These are phyloP conservation scores for Melastoma malabathricum DNA, from an alignment of 345 rosid species.

Conservation along the genomic window DNA sequence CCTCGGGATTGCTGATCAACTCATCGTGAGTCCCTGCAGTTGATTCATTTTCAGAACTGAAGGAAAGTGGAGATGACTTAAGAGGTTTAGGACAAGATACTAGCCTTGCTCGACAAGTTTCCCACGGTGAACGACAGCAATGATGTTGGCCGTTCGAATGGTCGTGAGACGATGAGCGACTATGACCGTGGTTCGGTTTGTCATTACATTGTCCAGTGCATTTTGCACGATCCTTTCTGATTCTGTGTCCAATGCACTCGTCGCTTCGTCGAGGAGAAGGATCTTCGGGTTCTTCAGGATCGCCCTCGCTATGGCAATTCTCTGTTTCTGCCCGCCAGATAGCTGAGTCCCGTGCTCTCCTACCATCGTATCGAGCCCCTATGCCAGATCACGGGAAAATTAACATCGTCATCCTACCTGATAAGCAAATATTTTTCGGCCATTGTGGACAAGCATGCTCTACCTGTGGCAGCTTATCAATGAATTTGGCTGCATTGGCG, in stretches of 20 bases:
- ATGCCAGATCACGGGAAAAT: no score
- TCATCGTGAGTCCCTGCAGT: slow-evolving; percentile 11
- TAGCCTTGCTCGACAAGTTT: slow-evolving; percentile 67
- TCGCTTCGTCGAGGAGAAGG: slow-evolving; percentile 83
- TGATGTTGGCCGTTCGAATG: slow-evolving; percentile 53
- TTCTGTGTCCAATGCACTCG: slow-evolving; percentile 78
- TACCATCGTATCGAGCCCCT: slow-evolving; percentile 83
- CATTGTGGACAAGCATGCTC: neutral
- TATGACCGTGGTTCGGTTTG: slow-evolving; percentile 57
- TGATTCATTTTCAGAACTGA: neutral
- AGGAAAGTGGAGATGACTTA: neutral
- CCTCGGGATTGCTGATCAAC: slow-evolving; percentile 47
- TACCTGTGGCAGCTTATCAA: slow-evolving; percentile 54
- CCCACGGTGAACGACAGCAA: slow-evolving; percentile 67
- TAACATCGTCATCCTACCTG: no score
- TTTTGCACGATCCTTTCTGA: slow-evolving; percentile 75
- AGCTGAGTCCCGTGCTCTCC: slow-evolving; percentile 85
- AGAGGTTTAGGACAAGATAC: neutral
- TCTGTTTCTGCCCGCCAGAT: slow-evolving; percentile 61
- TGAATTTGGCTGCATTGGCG: slow-evolving; percentile 55
- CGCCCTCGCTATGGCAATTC: slow-evolving; percentile 69
- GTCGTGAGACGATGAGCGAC: slow-evolving; percentile 88
- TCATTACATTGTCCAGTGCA: slow-evolving; percentile 55
- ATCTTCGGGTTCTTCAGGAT: slow-evolving; percentile 74
- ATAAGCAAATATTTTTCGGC: no score